Percentiles rank a stretch among this genome's conserved stretches.
phyloP scores from a whole-genome alignment of 805 yeast genomes.

The Wickerhamiella qilinensis region DNA sequence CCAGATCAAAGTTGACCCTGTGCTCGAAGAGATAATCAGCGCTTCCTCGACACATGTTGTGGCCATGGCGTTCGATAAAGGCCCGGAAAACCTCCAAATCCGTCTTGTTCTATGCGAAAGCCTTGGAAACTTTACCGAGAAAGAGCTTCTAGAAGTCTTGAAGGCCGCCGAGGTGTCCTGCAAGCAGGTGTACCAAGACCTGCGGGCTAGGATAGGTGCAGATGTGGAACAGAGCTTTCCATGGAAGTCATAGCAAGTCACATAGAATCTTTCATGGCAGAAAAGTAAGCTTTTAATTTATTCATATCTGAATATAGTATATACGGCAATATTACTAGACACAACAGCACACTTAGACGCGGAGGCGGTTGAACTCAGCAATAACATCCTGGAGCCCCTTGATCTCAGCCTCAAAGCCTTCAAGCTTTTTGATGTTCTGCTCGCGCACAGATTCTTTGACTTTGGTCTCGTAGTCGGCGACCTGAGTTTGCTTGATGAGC shows the following conservation, averaged over 20 bases:
- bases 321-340: not conserved
- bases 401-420: slow-evolving; percentile 66
- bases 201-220: not conserved
- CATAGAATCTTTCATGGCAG: no score
- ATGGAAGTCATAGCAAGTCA: not conserved
- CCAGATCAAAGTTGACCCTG: slow-evolving; percentile 28
- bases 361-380: slow-evolving; percentile 45
- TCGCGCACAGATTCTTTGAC: slow-evolving; percentile 73
- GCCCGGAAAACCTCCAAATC: slow-evolving; percentile 26
- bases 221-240: not conserved
- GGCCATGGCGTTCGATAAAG: slow-evolving; percentile 38
- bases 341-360: not conserved
- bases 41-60: slow-evolving; percentile 48
- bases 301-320: not conserved
- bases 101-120: slow-evolving; percentile 58
- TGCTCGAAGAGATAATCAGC: slow-evolving; percentile 25
- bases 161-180: not conserved
- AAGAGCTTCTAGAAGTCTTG: slow-evolving; percentile 35
- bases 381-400: slow-evolving; percentile 81
- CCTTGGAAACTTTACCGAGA: slow-evolving; percentile 48
- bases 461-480: slow-evolving; percentile 71
- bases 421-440: slow-evolving; percentile 50
- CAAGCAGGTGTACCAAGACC: not conserved
- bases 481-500: slow-evolving; percentile 51
- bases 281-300: not conserved